A percentile compares a stretch with the other conserved stretches of the same genome.
Evolutionary conservation across 2,329 filamentous ascomycete species (phyloP).

Genomic region (Nothophoma quercina): DNA sequence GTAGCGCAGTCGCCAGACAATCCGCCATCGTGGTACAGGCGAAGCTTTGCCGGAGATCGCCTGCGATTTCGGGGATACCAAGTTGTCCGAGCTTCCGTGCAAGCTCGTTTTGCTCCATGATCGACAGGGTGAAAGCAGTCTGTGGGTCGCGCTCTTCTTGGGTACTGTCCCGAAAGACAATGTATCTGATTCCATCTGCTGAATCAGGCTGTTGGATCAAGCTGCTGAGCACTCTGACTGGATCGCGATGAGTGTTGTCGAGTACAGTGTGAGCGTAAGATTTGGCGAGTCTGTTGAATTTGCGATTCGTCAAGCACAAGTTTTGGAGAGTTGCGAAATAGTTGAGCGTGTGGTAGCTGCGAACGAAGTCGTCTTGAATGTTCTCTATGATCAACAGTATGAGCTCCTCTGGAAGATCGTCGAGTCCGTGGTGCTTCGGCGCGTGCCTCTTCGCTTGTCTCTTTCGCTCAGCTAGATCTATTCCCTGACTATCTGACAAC

Average conservation of each 20-base stretch:
- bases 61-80: slow-evolving; percentile 1
- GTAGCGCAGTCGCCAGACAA: slow-evolving; percentile 4
- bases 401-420: background rate
- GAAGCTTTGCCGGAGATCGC: background rate
- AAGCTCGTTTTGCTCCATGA: background rate
- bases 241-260: background rate
- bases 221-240: background rate
- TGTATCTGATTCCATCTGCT: background rate
- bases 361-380: background rate
- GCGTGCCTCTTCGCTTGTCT: too few species aligned
- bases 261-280: background rate
- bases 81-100: slow-evolving; percentile 9
- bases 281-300: slow-evolving; percentile 5
- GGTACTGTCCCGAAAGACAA: background rate
- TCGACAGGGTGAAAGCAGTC: background rate
- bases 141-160: background rate
- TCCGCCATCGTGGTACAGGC: background rate
- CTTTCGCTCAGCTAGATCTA: too few species aligned
- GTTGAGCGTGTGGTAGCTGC: background rate
- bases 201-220: background rate
- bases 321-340: background rate
- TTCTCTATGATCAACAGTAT: background rate
- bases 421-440: too few species aligned
- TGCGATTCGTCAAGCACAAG: slow-evolving; percentile 11
- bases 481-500: too few species aligned